These are phyloP conservation scores for Arabidopsis suecica DNA, from an alignment of 345 rosid species.

Conservation along the genomic window DNA sequence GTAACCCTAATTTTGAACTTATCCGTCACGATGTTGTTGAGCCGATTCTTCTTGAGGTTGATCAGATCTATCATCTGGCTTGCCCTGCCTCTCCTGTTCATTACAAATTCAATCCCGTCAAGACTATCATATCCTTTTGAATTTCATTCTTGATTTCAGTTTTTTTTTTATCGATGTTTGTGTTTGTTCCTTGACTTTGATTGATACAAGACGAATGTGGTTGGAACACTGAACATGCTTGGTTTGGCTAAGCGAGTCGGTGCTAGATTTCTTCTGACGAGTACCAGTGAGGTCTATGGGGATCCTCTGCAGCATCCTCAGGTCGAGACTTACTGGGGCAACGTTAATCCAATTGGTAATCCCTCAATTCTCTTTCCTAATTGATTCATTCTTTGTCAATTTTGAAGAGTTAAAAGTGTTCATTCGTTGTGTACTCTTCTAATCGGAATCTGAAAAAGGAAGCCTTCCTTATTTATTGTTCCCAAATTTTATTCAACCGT, in stretches of 20 bases:
- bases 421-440: neutral
- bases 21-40: conserved; percentile 83
- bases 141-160: neutral
- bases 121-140: conserved; percentile 80
- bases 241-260: conserved; percentile 85
- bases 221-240: conserved; percentile 82
- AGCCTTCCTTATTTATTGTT: neutral
- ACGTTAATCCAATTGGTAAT: conserved; percentile 85
- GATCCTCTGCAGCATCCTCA: conserved; percentile 91
- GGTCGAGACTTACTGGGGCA: conserved; percentile 88
- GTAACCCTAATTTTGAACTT: conserved; percentile 77
- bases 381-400: neutral
- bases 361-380: neutral
- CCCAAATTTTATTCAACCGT: conserved; percentile 4
- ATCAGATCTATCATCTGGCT: conserved; percentile 91
- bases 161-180: neutral
- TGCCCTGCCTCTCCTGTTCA: conserved; percentile 94
- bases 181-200: conserved; percentile 47
- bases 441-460: conserved; percentile 31
- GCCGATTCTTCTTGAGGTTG: conserved; percentile 81
- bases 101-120: conserved; percentile 90
- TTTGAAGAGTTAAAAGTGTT: neutral
- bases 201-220: conserved; percentile 79
- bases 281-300: conserved; percentile 95
- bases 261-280: conserved; percentile 82